These are phyloP conservation scores for Hypoxylon fuscum DNA, from an alignment of 495 filamentous ascomycete genomes.

Conservation along the genomic window DNA sequence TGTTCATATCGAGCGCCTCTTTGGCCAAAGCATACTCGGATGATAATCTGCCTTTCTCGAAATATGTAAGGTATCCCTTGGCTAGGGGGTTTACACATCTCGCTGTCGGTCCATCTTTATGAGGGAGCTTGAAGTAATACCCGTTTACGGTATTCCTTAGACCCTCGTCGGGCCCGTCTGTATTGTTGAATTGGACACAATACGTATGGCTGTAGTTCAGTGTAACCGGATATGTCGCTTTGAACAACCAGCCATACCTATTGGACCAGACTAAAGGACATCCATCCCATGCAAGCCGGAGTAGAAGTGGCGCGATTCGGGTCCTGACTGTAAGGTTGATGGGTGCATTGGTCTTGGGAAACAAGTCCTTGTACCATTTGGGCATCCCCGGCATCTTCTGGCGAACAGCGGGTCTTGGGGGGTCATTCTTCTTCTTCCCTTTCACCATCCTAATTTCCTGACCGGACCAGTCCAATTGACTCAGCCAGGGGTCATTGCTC, in stretches of 20 bases:
- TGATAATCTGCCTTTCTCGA: conserved; percentile 85
- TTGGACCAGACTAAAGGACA: conserved; percentile 93
- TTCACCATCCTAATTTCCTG: conserved; percentile 92
- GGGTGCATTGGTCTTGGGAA: conserved; percentile 65
- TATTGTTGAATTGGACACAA: conserved; percentile 76
- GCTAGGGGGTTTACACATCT: conserved; percentile 86
- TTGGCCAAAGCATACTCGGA: conserved; percentile 91
- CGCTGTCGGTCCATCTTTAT: conserved; percentile 90
- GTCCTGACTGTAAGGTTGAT: conserved; percentile 88
- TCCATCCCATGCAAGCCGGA: conserved; percentile 88
- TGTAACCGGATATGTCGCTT: conserved; percentile 71
- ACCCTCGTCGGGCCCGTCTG: conserved; percentile 70
- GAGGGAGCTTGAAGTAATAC: conserved; percentile 91
- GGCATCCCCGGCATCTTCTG: conserved; percentile 97
- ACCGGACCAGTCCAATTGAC: conserved; percentile 93
- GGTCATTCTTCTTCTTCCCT: conserved; percentile 84
- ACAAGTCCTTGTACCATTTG: conserved; percentile 94
- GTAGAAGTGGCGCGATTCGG: conserved; percentile 84
- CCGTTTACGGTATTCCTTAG: conserved; percentile 73
- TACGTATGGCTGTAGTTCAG: conserved; percentile 73
- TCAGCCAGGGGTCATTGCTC: conserved; percentile 84
- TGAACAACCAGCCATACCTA: conserved; percentile 90
- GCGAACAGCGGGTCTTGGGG: conserved; percentile 76
- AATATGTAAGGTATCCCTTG: conserved; percentile 89
- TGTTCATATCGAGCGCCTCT: conserved; percentile 97